Conservation (phyloP, 768 basidiomycete genomes). For the Psilocybe sp. region DNA sequence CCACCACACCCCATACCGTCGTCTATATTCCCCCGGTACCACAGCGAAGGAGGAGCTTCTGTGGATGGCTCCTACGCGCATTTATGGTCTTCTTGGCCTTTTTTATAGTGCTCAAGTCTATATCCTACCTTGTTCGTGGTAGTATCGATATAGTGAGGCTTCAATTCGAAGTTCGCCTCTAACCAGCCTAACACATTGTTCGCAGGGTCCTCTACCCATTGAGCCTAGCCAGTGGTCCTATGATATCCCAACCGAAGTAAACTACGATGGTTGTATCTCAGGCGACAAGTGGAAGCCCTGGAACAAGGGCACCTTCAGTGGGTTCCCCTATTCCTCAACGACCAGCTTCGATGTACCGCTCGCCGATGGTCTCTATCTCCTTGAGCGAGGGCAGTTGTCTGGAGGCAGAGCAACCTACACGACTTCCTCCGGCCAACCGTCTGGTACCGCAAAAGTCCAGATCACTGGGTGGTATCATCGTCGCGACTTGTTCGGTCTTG, state of each 20-base stretch:
- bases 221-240: neutral
- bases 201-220: too few relatives aligned
- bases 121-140: too few relatives aligned
- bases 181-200: too few relatives aligned
- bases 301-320: neutral
- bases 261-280: neutral
- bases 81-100: too few relatives aligned
- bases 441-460: neutral
- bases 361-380: conserved; percentile 26
- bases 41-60: too few relatives aligned
- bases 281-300: neutral
- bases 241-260: neutral
- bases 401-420: conserved; percentile 18
- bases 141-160: too few relatives aligned
- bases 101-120: too few relatives aligned
- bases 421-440: neutral
- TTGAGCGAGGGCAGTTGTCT: conserved; percentile 22
- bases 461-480: conserved; percentile 14
- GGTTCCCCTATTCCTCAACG: neutral
- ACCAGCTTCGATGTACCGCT: conserved; percentile 25
- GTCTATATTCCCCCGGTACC: too few relatives aligned
- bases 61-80: too few relatives aligned
- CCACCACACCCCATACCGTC: too few relatives aligned
- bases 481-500: conserved; percentile 11
- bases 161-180: too few relatives aligned